A percentile compares a stretch with the other conserved stretches of the same genome.
These are phyloP conservation scores for Penicillium sp. DNA, from an alignment of 2,329 filamentous ascomycete genomes.

Conservation along the genomic window DNA sequence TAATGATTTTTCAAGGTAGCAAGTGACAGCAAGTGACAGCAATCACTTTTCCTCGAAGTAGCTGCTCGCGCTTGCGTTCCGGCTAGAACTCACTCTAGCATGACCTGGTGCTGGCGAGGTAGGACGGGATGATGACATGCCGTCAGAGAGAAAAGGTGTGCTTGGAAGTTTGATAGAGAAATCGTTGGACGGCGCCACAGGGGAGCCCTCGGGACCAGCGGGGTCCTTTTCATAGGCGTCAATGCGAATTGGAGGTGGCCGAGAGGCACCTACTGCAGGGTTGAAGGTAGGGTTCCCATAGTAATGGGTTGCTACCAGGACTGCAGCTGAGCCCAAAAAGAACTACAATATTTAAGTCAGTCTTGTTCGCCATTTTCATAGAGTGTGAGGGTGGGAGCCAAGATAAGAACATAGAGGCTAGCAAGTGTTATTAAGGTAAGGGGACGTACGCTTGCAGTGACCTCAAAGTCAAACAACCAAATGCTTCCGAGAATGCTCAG, in stretches of 20 bases:
- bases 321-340: constrained; percentile 72
- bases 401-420: constrained; percentile 2
- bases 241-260: constrained; percentile 55
- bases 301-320: constrained; percentile 79
- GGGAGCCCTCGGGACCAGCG: constrained; percentile 47
- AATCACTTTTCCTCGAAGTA: constrained; percentile 41
- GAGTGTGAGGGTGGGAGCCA: not conserved
- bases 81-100: constrained; percentile 41
- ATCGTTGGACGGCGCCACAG: constrained; percentile 40
- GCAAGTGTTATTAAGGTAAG: not conserved
- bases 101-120: constrained; percentile 52
- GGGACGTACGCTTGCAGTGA: constrained; percentile 67
- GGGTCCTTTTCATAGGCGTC: constrained; percentile 74
- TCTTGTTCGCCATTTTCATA: not conserved
- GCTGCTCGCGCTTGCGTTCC: constrained; percentile 32
- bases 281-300: constrained; percentile 62
- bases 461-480: constrained; percentile 76
- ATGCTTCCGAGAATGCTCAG: constrained; percentile 83
- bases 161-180: constrained; percentile 48
- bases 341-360: constrained; percentile 58
- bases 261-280: constrained; percentile 50
- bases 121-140: constrained; percentile 55
- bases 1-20: not conserved
- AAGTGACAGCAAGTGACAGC: constrained; percentile 6
- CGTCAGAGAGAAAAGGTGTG: constrained; percentile 50